Evolutionary conservation across 1,284 basidiomycete genomes (phyloP).

Genomic region (Rhizoctonia solani): DNA sequence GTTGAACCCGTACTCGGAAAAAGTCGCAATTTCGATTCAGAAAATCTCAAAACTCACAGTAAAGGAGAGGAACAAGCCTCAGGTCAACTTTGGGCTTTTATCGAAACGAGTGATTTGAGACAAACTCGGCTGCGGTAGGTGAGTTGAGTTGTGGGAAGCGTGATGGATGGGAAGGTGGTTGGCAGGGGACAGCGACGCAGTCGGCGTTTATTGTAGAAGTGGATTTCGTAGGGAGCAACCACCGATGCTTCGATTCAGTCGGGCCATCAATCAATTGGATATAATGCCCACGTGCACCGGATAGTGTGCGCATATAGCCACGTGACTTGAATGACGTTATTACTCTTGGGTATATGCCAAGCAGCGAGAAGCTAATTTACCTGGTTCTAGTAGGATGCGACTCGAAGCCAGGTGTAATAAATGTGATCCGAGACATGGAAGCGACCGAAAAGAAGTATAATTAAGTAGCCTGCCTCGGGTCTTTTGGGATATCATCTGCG

Average conservation of each 20-base stretch:
- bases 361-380: too few relatives aligned
- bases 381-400: too few relatives aligned
- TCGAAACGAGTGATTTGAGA: slow-evolving; percentile 12
- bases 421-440: too few relatives aligned
- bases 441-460: too few relatives aligned
- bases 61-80: slow-evolving; percentile 35
- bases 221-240: slow-evolving; percentile 12
- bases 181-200: slow-evolving; percentile 34
- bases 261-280: slow-evolving; percentile 21
- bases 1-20: neutral
- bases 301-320: slow-evolving; percentile 13
- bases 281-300: slow-evolving; percentile 5
- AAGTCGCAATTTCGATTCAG: neutral
- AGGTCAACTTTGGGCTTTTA: slow-evolving; percentile 34
- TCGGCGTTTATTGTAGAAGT: slow-evolving; percentile 22
- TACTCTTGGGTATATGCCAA: too few relatives aligned
- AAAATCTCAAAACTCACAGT: slow-evolving; percentile 25
- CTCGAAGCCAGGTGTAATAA: too few relatives aligned
- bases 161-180: neutral
- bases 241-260: neutral
- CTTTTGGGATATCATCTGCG: too few relatives aligned
- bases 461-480: too few relatives aligned
- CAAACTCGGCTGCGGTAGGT: neutral
- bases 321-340: too few relatives aligned
- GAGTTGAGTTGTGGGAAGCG: neutral